Evolutionary conservation across 345 rosid genomes (phyloP).

Genomic region (Camelina hispida): DNA sequence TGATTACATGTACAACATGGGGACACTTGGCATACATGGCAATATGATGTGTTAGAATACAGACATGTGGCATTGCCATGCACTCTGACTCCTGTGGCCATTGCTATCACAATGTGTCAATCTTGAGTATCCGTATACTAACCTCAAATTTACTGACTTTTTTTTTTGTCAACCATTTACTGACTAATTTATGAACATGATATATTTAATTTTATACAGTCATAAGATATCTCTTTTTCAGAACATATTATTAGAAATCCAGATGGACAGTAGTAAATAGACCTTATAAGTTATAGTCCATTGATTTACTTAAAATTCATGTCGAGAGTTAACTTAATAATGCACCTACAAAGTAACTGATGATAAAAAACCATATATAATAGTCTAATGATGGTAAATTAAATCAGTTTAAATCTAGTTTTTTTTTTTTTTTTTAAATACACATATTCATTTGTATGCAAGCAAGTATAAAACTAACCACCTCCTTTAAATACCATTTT

Average conservation of each 20-base stretch:
- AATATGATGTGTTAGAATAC: slow-evolving; percentile 38
- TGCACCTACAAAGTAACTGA: not conserved
- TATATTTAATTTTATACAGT: not conserved
- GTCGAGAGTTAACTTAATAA: not conserved
- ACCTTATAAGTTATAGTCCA: too few relatives aligned
- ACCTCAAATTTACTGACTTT: not conserved
- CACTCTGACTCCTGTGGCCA: slow-evolving; percentile 34
- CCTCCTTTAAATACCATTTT: slow-evolving; percentile 22
- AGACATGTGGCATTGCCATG: slow-evolving; percentile 34
- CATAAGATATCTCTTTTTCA: not conserved
- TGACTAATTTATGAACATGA: not conserved
- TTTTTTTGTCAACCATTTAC: not conserved
- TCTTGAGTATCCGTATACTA: slow-evolving; percentile 9
- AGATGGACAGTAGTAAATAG: not conserved
- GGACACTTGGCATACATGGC: slow-evolving; percentile 35
- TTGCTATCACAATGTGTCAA: slow-evolving; percentile 37
- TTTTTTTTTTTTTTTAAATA: too few relatives aligned
- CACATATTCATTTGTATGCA: not conserved
- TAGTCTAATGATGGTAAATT: not conserved
- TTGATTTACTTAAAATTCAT: too few relatives aligned
- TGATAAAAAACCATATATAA: not conserved
- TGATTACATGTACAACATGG: not conserved
- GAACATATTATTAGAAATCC: not conserved
- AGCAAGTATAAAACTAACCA: slow-evolving; percentile 6
- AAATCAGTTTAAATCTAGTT: not conserved